Base-by-base conservation (phyloP, 352 stramenopile genomes). In the Pythium diclinum region DNA sequence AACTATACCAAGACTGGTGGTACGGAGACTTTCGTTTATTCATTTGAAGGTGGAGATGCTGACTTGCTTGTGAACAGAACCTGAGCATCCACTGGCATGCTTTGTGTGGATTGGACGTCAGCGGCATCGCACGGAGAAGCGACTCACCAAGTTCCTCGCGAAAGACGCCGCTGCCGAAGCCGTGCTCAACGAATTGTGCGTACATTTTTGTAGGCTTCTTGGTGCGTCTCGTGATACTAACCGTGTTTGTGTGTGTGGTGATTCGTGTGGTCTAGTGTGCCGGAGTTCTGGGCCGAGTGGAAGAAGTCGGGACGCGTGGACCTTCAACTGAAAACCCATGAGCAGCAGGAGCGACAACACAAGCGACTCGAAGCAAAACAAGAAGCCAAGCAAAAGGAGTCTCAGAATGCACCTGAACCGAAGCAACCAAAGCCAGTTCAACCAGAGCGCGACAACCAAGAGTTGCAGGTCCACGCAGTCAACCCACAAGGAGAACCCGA, bases 161-260 rank as follows among this genome's bases (percentile, higher is more conserved):
- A 75, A 73, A 47, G 58, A 76, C 33, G 60, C 51, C 11, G 72
- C 72, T 23, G 68, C 69, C 0, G 68, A 74, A 23, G 49, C 59
- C 14, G 65, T 70, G 9, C 51, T 79, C 10, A 63, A 73, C 33
- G 19, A 73, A 16, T 42, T 64, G 65, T 78, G 57, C 23, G 66
- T 56, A 30, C 2, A 14, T 21, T 3, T 17, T 14, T 6, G 1
- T 7, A 10, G 28, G 19, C 44, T 9, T 30, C 16, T 14, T 17
- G 36, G n/a, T 14, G 6, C 7, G 44, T 3, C 8, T 51, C 5
- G 38, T 17, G 38, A 19, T 17, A 3, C 7, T 46, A 16, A 46
- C 11, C 5, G 11, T 46, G 11, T 46, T 46, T 46, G 6, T 28
- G 36, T 42, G 8, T 17, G 9, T 42, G 11, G 11, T 30, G 19